Conservation (phyloP, 2,329 filamentous ascomycete species). For the Apiospora saccharicola region DNA sequence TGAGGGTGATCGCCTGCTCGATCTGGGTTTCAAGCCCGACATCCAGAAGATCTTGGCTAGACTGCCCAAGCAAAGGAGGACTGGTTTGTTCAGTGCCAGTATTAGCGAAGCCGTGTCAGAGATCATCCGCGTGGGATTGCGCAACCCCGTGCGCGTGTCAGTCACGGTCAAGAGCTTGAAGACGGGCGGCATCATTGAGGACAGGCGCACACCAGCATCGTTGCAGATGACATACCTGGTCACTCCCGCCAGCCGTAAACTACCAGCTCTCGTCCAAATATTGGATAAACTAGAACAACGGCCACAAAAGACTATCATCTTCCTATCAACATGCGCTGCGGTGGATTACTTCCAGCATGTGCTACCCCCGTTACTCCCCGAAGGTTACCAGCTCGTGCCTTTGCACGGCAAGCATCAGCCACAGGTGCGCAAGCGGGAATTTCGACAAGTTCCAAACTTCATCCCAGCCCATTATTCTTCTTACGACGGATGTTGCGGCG, state of each 20-base stretch:
- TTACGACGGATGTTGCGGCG: conserved; percentile 93
- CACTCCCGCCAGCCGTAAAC: conserved; percentile 78
- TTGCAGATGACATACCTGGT: conserved; percentile 89
- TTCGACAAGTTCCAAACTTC: conserved; percentile 81
- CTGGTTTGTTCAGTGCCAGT: conserved; percentile 92
- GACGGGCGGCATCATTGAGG: conserved; percentile 71
- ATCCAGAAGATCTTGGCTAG: conserved; percentile 83
- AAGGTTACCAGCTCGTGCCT: conserved; percentile 74
- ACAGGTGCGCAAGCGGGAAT: conserved; percentile 87
- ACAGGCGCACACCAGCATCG: conserved; percentile 89
- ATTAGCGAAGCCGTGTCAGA: conserved; percentile 96
- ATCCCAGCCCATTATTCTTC: conserved; percentile 77
- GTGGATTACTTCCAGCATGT: conserved; percentile 94
- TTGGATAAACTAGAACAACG: conserved; percentile 73
- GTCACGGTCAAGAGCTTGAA: conserved; percentile 85
- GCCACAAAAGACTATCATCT: conserved; percentile 88
- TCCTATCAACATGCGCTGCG: conserved; percentile 90
- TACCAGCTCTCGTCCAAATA: conserved; percentile 76
- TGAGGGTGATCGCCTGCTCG: conserved; percentile 90
- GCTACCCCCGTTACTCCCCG: conserved; percentile 75
- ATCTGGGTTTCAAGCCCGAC: conserved; percentile 93
- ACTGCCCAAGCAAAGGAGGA: conserved; percentile 91
- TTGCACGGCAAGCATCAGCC: conserved; percentile 92
- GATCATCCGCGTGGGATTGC: conserved; percentile 87
- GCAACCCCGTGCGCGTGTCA: conserved; percentile 93